Base-by-base conservation (phyloP, 2,329 filamentous ascomycete genomes). In the Leptographium procerum region DNA sequence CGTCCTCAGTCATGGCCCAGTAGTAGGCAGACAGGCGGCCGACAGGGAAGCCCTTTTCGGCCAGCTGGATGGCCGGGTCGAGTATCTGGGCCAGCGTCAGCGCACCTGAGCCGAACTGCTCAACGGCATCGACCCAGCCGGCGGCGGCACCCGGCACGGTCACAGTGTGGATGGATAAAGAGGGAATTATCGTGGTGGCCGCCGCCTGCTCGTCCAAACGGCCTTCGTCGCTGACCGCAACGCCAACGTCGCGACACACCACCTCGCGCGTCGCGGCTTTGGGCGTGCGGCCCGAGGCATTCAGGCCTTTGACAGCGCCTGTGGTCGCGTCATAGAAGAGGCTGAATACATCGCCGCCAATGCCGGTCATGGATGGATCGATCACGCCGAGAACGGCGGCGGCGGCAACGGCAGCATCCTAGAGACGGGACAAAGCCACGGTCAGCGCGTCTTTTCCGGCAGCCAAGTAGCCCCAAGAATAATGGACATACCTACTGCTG, bases 271-370 rank as follows among this genome's bases (percentile, higher is more conserved):
- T 88, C 58, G 76, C 83, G n/a, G 85, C 83, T 45, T 73, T 77
- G 1, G 88, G 84, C 14, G 90, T 84, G 31, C 91, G 84, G 22
- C 92, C 92, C 1, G 91, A 96, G n/a, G 91, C 92, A 69, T 97
- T 97, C 70, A 96, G 75, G 16, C 89, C 88, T 58, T 84, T 85
- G 7, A 96, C 85, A 63, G 88, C 87, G 68, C 87, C 88, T 0
- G 85, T 87, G 66, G 86, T 82, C 52, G 89, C 88, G 67, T 92
- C 82, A 74, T 91, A 96, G 76, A 83, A 96, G 31, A 96, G 81
- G 69, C 91, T 90, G 73, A 96, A 97, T 81, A 94, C 89, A 71
- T 97, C 92, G 60, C 92, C 92, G 54, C 92, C 92, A 62, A 97
- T 95, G 24, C 92, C 92, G 81, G 71, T 96, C 9, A 88, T 94